A percentile compares a stretch with the other conserved stretches of the same genome.
Conservation (phyloP, 345 rosid genomes). For the Lepidium africanum region DNA sequence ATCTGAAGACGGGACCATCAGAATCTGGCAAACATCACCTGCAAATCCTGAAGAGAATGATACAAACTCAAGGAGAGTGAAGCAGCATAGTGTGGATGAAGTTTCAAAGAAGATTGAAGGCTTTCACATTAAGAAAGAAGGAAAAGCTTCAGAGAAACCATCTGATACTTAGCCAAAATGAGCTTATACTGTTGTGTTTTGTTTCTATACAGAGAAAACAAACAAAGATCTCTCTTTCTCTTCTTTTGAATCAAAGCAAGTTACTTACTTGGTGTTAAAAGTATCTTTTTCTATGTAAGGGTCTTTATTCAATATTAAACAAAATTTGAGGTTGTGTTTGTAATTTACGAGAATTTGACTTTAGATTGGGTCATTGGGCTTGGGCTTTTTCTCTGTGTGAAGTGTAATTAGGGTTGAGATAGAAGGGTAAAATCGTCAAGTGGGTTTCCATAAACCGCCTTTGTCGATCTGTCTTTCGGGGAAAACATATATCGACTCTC, state of each 20-base stretch:
- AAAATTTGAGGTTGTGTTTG: neutral
- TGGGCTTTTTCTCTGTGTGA: neutral
- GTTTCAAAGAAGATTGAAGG: slow-evolving; percentile 39
- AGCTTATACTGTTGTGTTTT: neutral
- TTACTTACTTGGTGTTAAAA: neutral
- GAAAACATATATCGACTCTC: slow-evolving; percentile 8
- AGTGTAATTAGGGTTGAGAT: neutral
- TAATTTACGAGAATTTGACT: neutral
- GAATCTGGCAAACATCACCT: slow-evolving; percentile 55
- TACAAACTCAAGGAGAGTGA: slow-evolving; percentile 31
- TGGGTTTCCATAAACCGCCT: neutral
- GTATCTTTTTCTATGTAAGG: neutral
- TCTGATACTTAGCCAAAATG: slow-evolving; percentile 14
- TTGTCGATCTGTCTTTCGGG: neutral
- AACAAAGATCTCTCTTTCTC: neutral
- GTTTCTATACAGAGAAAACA: neutral
- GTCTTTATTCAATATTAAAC: neutral
- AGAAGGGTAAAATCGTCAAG: slow-evolving; percentile 18
- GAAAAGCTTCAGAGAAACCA: slow-evolving; percentile 24
- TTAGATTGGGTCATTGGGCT: slow-evolving; percentile 19
- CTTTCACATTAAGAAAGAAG: slow-evolving; percentile 39
- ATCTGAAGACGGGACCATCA: slow-evolving; percentile 87
- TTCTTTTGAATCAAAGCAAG: neutral
- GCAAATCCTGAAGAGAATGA: slow-evolving; percentile 28
- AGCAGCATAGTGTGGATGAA: slow-evolving; percentile 40